Evolutionary conservation across 495 filamentous ascomycete genomes (phyloP).

Genomic region (Bacidia rubella): DNA sequence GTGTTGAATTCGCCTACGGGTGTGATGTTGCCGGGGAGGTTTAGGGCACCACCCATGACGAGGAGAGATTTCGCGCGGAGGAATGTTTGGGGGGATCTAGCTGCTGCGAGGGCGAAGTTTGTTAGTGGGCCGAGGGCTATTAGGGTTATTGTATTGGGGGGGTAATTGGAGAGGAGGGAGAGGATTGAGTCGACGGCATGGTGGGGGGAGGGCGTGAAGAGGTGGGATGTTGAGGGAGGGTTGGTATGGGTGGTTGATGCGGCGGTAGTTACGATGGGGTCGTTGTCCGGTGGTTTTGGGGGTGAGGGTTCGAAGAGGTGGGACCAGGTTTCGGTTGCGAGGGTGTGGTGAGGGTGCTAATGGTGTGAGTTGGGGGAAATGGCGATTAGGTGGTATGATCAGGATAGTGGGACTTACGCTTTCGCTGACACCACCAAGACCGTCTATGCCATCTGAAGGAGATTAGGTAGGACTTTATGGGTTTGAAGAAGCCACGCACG

Average conservation of each 20-base stretch:
- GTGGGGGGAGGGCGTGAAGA: constrained; percentile 58
- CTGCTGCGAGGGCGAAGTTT: constrained; percentile 78
- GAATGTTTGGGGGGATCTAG: constrained; percentile 74
- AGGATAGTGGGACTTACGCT: constrained; percentile 37
- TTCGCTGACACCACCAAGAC: constrained; percentile 78
- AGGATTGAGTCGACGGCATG: constrained; percentile 79
- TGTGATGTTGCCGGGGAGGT: constrained; percentile 65
- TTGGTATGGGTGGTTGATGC: constrained; percentile 23
- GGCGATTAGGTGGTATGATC: not conserved
- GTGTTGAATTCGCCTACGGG: constrained; percentile 76
- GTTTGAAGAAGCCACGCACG: constrained; percentile 41
- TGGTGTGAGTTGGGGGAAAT: constrained; percentile 4
- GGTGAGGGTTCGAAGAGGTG: constrained; percentile 55
- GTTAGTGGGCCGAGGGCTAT: constrained; percentile 83
- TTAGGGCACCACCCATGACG: constrained; percentile 91
- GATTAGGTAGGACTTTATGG: not conserved
- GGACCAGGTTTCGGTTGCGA: constrained; percentile 69
- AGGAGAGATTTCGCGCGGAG: constrained; percentile 79
- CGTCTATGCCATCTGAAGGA: constrained; percentile 68
- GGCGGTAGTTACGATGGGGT: constrained; percentile 25
- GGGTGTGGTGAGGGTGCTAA: constrained; percentile 73
- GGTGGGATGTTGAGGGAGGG: constrained; percentile 27
- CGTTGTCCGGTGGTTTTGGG: constrained; percentile 17
- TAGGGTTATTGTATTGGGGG: constrained; percentile 72
- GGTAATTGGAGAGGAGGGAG: constrained; percentile 59